Conservation (phyloP, 441 rosid species). For the Cnidoscolus chayamansa region DNA sequence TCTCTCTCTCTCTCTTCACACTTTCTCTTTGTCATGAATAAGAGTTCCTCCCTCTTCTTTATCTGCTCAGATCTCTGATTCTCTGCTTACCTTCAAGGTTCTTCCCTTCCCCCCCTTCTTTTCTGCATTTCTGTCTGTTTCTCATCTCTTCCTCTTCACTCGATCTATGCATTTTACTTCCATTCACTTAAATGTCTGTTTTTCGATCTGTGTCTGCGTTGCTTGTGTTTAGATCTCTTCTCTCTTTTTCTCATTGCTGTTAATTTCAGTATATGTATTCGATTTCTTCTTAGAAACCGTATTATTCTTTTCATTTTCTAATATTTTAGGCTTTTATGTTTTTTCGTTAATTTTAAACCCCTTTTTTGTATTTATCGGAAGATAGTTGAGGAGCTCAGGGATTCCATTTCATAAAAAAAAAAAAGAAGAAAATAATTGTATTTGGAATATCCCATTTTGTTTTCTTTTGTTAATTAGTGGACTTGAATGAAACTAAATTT, state of each 20-base stretch:
- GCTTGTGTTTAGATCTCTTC: slow-evolving; percentile 3
- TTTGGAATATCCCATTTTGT: not conserved
- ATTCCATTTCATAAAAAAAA: too few relatives aligned
- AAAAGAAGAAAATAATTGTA: too few relatives aligned
- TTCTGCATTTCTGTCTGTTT: not conserved
- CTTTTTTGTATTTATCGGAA: not conserved
- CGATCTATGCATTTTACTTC: not conserved
- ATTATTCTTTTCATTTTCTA: not conserved
- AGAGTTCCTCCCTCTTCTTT: not conserved
- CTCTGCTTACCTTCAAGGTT: not conserved
- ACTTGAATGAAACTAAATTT: slow-evolving; percentile 33
- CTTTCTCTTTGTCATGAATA: not conserved
- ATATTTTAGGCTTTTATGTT: not conserved
- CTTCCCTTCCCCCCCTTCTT: not conserved
- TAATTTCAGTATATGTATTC: not conserved
- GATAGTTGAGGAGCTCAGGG: not conserved
- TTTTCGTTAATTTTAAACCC: not conserved
- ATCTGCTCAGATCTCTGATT: slow-evolving; percentile 13
- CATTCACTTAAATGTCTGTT: not conserved
- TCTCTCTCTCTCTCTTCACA: not conserved
- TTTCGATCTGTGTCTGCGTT: not conserved
- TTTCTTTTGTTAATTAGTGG: not conserved
- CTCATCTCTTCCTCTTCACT: not conserved
- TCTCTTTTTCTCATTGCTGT: not conserved
- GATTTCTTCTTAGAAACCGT: not conserved